Base-by-base conservation (phyloP, 2,329 filamentous ascomycete genomes). In the Verticillium zaregamsianum region DNA sequence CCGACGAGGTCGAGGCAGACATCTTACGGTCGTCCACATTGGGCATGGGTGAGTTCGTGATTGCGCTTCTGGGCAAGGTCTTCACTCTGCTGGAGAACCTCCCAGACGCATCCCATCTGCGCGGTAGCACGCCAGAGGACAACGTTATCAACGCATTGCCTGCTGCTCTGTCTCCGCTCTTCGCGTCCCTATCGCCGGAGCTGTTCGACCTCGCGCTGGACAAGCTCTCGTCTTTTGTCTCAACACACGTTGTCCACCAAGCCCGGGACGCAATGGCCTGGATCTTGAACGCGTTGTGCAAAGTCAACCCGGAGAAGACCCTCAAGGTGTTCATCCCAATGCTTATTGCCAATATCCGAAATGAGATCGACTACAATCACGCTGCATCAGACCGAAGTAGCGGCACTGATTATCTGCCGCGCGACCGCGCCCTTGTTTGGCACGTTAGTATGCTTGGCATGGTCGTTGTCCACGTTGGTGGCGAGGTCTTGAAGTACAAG, bases 241-340 rank as follows among this genome's bases (percentile, higher is more conserved):
- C 91, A 1, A 91, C 91, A 65, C 95, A 98, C 77, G 95, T 99
- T 57, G 94, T 99, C 20, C 93, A 99, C 69, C 95, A 98, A 76
- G 94, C 95, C 59, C 84, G 94, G 66, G 95, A 99, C 80, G 94
- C 95, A 8, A 97, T 99, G 90, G 95, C 96, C 1, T 99, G 97
- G 83, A 98, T 98, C 60, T 91, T 94, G 77, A 98, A 97, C 74
- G 91, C 92, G 0, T 82, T 99, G 28, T 97, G 95, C 82, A 98
- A 98, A 77, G 92, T 96, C 67, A 92, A 96, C 68, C 93, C 96
- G 0, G 89, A 94, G 72, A 97, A 97, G 78, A 93, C 95, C 0
- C 81, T 99, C 58, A 95, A 93, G 72, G 87, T 92, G 15, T 90
- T 99, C 61, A 84, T 99, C 35, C 95, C 95, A 1, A 92, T 97